phyloP scores from a whole-genome alignment of 371 early-diverging fungal species.

The Coemansia sp. region DNA sequence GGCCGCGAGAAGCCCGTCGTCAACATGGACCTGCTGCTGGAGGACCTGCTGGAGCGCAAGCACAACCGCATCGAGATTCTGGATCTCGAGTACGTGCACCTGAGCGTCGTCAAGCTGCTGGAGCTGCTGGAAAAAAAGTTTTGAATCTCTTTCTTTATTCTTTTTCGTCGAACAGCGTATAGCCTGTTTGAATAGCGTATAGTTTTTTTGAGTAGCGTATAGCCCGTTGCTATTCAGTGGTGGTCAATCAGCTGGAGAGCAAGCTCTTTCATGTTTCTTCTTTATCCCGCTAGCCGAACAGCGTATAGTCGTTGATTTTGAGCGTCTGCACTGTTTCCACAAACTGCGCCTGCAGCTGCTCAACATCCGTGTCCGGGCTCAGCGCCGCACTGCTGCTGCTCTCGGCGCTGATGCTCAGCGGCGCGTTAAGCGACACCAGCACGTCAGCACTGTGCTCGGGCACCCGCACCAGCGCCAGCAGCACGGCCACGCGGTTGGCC shows the following conservation, averaged over 20 bases:
- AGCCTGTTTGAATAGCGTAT: too few relatives aligned
- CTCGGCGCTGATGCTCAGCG: conserved; percentile 1
- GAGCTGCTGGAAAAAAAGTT: conserved; percentile 52
- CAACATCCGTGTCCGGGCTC: neutral
- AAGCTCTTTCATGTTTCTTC: too few relatives aligned
- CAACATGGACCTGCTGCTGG: conserved; percentile 93
- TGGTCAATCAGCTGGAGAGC: too few relatives aligned
- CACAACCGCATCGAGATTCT: conserved; percentile 83
- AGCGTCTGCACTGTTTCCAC: conserved; percentile 13
- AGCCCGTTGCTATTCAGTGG: too few relatives aligned
- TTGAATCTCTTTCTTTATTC: neutral
- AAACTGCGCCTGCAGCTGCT: conserved; percentile 3
- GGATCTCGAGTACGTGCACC: conserved; percentile 91
- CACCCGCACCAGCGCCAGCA: conserved; percentile 37
- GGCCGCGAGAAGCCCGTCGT: conserved; percentile 89
- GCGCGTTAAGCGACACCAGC: conserved; percentile 34
- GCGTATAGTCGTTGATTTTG: conserved; percentile 12
- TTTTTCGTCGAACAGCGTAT: neutral
- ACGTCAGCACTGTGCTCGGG: conserved; percentile 25
- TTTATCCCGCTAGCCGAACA: conserved; percentile 14
- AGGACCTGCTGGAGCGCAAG: conserved; percentile 94
- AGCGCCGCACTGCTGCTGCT: conserved; percentile 10
- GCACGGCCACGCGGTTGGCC: conserved; percentile 8
- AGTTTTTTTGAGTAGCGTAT: too few relatives aligned
- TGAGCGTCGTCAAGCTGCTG: conserved; percentile 61